phyloP scores from a whole-genome alignment of 2,329 filamentous ascomycete genomes.

The Sporothrix protearum region DNA sequence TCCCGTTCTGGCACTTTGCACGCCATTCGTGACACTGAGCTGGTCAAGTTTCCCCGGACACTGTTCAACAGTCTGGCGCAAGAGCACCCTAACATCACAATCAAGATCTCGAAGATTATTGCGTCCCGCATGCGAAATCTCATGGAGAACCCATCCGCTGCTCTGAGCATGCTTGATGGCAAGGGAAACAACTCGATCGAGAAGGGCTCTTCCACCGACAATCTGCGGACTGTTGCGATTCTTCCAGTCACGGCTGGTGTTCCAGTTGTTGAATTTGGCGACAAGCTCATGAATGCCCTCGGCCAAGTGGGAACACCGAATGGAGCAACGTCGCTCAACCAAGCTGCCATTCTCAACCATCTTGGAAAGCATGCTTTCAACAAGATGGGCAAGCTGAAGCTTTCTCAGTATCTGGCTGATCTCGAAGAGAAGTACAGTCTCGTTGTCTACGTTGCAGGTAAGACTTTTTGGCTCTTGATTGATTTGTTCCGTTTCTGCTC shows the following conservation, averaged over 20 bases:
- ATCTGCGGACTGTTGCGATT: constrained; percentile 87
- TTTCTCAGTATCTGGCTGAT: constrained; percentile 93
- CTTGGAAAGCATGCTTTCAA: constrained; percentile 94
- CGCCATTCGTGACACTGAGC: constrained; percentile 91
- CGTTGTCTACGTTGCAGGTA: constrained; percentile 86
- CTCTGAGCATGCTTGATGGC: constrained; percentile 58
- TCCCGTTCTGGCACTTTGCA: constrained; percentile 86
- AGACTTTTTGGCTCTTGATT: constrained; percentile 31
- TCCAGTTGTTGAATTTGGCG: constrained; percentile 92
- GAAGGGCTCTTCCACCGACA: constrained; percentile 78
- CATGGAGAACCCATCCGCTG: constrained; percentile 73
- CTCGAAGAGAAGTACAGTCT: constrained; percentile 96
- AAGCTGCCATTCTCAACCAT: constrained; percentile 90
- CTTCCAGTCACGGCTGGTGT: constrained; percentile 87
- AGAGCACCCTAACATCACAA: constrained; percentile 96
- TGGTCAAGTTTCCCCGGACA: constrained; percentile 92
- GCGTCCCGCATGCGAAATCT: constrained; percentile 88
- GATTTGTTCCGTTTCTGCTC: constrained; percentile 4
- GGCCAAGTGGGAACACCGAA: constrained; percentile 85
- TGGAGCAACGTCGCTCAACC: constrained; percentile 87
- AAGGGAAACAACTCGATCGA: constrained; percentile 57
- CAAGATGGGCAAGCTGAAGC: constrained; percentile 92
- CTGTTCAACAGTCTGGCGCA: constrained; percentile 96
- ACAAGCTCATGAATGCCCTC: constrained; percentile 79
- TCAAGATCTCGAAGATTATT: constrained; percentile 98